Percentiles rank a stretch among this genome's conserved stretches.
Conservation (phyloP, 2,329 filamentous ascomycete genomes). For the Mycocentrospora acerina region DNA sequence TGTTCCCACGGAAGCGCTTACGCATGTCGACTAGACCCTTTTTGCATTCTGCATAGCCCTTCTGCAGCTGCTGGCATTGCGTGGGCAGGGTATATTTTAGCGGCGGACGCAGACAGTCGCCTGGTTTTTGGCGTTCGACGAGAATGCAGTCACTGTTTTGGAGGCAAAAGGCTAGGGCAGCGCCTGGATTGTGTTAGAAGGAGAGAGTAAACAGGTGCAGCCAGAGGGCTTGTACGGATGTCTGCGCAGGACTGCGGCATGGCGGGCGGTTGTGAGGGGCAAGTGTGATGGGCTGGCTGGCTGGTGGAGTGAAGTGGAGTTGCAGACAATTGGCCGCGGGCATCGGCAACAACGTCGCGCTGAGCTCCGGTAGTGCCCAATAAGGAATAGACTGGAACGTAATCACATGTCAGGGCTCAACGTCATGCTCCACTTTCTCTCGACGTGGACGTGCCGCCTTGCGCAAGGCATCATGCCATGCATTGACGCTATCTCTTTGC, state of each 20-base stretch:
- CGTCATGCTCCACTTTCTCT: neutral
- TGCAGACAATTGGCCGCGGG: slow-evolving; percentile 9
- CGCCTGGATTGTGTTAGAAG: slow-evolving; percentile 58
- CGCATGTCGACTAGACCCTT: slow-evolving; percentile 98
- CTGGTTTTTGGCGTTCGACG: slow-evolving; percentile 80
- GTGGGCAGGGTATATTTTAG: slow-evolving; percentile 79
- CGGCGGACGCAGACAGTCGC: slow-evolving; percentile 84
- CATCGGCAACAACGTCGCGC: slow-evolving; percentile 1
- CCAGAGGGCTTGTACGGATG: slow-evolving; percentile 67
- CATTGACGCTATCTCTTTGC: too few species aligned
- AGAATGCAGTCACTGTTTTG: slow-evolving; percentile 97
- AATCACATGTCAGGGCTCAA: slow-evolving; percentile 29
- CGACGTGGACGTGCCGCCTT: too few species aligned
- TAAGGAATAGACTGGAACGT: too few species aligned
- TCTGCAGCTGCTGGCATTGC: slow-evolving; percentile 89
- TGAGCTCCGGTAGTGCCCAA: slow-evolving; percentile 11
- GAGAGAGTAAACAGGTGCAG: neutral
- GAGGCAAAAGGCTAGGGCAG: slow-evolving; percentile 89
- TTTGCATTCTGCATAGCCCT: slow-evolving; percentile 89
- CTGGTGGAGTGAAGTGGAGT: slow-evolving; percentile 8
- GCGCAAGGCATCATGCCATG: too few species aligned
- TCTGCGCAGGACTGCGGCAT: slow-evolving; percentile 98
- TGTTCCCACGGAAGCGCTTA: slow-evolving; percentile 94
- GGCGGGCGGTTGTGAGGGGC: slow-evolving; percentile 5
- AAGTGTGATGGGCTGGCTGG: neutral